Evolutionary conservation across 805 yeast species (phyloP).

Genomic region (Candida railenensis): DNA sequence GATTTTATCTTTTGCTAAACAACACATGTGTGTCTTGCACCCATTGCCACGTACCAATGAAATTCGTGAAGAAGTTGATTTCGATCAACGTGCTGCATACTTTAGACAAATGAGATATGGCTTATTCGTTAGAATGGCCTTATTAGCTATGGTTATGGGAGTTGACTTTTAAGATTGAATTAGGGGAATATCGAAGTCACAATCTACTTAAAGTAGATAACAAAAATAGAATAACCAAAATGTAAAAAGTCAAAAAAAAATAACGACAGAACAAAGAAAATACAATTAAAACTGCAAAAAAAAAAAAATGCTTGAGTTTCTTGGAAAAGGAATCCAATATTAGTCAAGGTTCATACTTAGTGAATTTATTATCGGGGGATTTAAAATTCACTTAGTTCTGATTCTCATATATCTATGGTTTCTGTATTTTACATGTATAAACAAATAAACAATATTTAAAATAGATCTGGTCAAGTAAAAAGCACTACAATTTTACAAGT

Average conservation of each 20-base stretch:
- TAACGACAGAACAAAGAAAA: not conserved
- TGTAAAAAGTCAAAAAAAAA: not conserved
- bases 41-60: conserved; percentile 97
- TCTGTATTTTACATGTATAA: not conserved
- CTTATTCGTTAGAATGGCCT: conserved; percentile 96
- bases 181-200: not conserved
- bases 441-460: not conserved
- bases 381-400: not conserved
- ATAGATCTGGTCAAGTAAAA: not conserved
- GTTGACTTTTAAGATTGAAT: conserved; percentile 61
- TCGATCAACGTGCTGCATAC: conserved; percentile 98
- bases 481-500: no score
- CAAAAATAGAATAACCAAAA: not conserved
- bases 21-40: conserved; percentile 98
- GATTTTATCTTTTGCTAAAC: conserved; percentile 88
- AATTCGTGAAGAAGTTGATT: conserved; percentile 97
- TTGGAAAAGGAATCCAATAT: not conserved
- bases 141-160: conserved; percentile 96
- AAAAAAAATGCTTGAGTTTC: not conserved
- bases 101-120: conserved; percentile 99
- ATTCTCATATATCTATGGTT: not conserved
- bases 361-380: conserved; percentile 1
- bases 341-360: not conserved
- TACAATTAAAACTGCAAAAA: not conserved
- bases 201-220: not conserved